Evolutionary conservation across 768 basidiomycete species (phyloP).

Genomic region (Agaricus blazei): DNA sequence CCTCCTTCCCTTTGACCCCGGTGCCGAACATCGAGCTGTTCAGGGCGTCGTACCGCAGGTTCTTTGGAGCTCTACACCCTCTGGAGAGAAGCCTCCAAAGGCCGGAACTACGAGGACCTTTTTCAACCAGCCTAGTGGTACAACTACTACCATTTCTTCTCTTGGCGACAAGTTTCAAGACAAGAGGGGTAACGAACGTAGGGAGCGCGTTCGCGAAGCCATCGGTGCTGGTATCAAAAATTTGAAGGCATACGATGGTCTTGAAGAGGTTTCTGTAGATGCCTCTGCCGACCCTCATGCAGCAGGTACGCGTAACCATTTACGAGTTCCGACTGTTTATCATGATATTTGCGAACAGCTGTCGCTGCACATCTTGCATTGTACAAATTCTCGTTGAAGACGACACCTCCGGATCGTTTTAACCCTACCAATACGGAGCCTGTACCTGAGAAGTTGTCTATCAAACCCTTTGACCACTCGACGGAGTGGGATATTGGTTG

Average conservation of each 20-base stretch:
- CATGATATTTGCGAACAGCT: slow-evolving; percentile 33
- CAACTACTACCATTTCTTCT: slow-evolving; percentile 51
- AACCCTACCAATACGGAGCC: slow-evolving; percentile 54
- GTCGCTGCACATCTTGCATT: slow-evolving; percentile 73
- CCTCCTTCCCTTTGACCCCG: slow-evolving; percentile 54
- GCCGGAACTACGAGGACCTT: slow-evolving; percentile 62
- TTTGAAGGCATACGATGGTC: slow-evolving; percentile 54
- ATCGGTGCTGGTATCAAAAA: slow-evolving; percentile 72
- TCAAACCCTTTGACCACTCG: slow-evolving; percentile 42
- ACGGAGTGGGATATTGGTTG: slow-evolving; percentile 71
- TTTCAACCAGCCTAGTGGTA: slow-evolving; percentile 46
- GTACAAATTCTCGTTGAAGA: slow-evolving; percentile 79
- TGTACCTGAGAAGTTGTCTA: slow-evolving; percentile 42
- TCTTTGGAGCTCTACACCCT: slow-evolving; percentile 49
- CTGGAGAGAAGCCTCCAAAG: slow-evolving; percentile 48
- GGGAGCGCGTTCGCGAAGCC: slow-evolving; percentile 68
- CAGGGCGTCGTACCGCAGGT: slow-evolving; percentile 38
- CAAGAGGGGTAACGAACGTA: slow-evolving; percentile 40
- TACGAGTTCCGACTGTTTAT: not conserved
- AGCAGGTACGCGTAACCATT: slow-evolving; percentile 45
- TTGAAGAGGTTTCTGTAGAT: slow-evolving; percentile 61
- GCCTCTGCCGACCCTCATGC: slow-evolving; percentile 68
- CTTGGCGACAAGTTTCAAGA: slow-evolving; percentile 49
- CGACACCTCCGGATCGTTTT: slow-evolving; percentile 59
- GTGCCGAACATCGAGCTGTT: slow-evolving; percentile 21